Evolutionary conservation across 129 eudicot species (phyloP), one percentile per base, ranked within the genome.

Genomic region (Sambucus nigra): DNA sequence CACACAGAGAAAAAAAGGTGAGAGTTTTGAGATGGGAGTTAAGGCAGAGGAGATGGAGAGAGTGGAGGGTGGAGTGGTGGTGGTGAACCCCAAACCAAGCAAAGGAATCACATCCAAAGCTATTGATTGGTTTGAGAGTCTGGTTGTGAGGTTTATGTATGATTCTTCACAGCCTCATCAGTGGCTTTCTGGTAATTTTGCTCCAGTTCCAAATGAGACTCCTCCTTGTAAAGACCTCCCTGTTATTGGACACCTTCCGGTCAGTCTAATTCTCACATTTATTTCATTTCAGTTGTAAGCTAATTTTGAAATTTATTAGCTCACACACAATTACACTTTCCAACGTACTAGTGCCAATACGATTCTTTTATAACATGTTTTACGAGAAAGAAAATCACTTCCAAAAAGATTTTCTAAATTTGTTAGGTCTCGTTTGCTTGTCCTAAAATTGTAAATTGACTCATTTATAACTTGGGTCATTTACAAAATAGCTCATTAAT

Each of bases 231-330:
- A 45, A 20, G 73, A 91, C 55, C 93, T 91, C 20, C 72, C 72
- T 4, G 86, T 91, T 2, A 65, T 47, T n/a, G 95, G 98, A 23
- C 77, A 67, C 24, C 80, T 88, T 23, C 95, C 95, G 80, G 99
- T 91, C 21, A 60, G 98, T 68, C 15, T 1, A 11, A 18, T 19
- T 25, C 18, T n/a, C 49, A 13, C 13, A 8, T 22, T 50, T 52
- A 17, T 13, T 15, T 17, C 17, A 21, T 22, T 25, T 13, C 42
- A 1, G 10, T 38, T 16, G n/a, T n/a, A n/a, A n/a, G n/a, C n/a
- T n/a, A n/a, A n/a, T n/a, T n/a, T n/a, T n/a, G n/a, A n/a, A n/a
- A n/a, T n/a, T n/a, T n/a, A n/a, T n/a, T n/a, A n/a, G n/a, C n/a
- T n/a, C n/a, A n/a, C n/a, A n/a, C n/a, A n/a, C n/a, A n/a, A n/a